Base-by-base conservation (phyloP, 495 filamentous ascomycete genomes). In the Parmelia sp. region DNA sequence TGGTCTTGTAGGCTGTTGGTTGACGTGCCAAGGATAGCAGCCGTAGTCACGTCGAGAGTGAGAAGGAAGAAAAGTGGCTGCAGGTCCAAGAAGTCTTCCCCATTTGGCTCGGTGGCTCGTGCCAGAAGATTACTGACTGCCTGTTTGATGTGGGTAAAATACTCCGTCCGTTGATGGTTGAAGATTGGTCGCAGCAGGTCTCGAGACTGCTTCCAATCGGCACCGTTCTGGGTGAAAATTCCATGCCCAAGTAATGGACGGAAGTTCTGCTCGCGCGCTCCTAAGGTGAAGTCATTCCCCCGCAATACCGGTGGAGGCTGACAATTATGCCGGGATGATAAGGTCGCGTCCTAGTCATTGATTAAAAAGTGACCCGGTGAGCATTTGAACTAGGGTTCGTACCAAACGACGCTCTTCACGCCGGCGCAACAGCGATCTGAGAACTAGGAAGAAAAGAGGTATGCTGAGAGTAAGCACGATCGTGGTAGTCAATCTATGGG, bases 51-150 rank as follows among this genome's bases (percentile, higher is more conserved):
- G 60, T 80, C 75, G 14, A 85, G 73, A 1, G 81, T 81, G 37
- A 80, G 76, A n/a, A 74, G 66, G 64, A 82, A 79, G 61, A 83
- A 80, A 21, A 80, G 67, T 19, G 79, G 79, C 64, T 80, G 76
- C 29, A 84, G 68, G 57, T 82, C 78, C 15, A 79, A 69, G 3
- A 74, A 51, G 10, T 21, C 71, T 29, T 56, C n/a, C 36, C 69
- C 66, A n/a, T n/a, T n/a, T n/a, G n/a, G n/a, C n/a, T n/a, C n/a
- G n/a, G n/a, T n/a, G n/a, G n/a, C n/a, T n/a, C n/a, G n/a, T n/a
- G n/a, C n/a, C n/a, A n/a, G n/a, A n/a, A n/a, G n/a, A n/a, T n/a
- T n/a, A n/a, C n/a, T n/a, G n/a, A n/a, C n/a, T n/a, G n/a, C n/a
- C 14, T 47, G 53, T 61, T 71, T 63, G 15, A 70, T 66, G 62